These are phyloP conservation scores for Glycine soja DNA, from an alignment of 306 rosid species.

Conservation along the genomic window DNA sequence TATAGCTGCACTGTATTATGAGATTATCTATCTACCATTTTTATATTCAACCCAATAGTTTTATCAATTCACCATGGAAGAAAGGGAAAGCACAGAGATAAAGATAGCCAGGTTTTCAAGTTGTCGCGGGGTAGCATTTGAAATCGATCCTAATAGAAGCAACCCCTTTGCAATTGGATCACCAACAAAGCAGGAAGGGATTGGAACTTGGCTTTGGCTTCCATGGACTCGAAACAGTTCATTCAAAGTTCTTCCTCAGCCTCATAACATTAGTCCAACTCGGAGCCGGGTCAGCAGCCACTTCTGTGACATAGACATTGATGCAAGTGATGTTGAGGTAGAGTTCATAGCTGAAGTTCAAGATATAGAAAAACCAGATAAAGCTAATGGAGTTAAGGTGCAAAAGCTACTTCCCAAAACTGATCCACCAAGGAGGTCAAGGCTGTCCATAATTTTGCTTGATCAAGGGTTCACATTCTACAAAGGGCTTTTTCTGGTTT, in stretches of 20 bases:
- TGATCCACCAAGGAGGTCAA: constrained; percentile 42
- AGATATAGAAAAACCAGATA: constrained; percentile 39
- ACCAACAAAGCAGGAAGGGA: constrained; percentile 41
- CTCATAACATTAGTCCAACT: constrained; percentile 42
- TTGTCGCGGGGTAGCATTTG: constrained; percentile 65
- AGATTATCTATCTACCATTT: constrained; percentile 24
- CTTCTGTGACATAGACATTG: constrained; percentile 58
- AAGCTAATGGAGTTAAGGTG: constrained; percentile 23
- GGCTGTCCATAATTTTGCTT: constrained; percentile 62
- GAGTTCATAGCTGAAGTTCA: constrained; percentile 42
- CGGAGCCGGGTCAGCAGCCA: constrained; percentile 56
- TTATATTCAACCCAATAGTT: constrained; percentile 21
- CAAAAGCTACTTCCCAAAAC: constrained; percentile 36
- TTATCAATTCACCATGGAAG: constrained; percentile 41
- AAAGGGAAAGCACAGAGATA: constrained; percentile 39
- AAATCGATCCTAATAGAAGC: constrained; percentile 52
- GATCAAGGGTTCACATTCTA: constrained; percentile 77
- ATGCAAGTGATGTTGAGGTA: constrained; percentile 30
- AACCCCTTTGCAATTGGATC: constrained; percentile 52
- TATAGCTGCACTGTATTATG: constrained; percentile 23
- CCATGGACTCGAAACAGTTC: constrained; percentile 56
- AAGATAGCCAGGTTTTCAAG: constrained; percentile 60
- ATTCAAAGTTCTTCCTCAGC: constrained; percentile 41
- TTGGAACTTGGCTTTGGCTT: constrained; percentile 52
- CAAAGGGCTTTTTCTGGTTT: constrained; percentile 60